Base-by-base conservation (phyloP, 768 basidiomycete species). In the Leccinellum rugosiceps region DNA sequence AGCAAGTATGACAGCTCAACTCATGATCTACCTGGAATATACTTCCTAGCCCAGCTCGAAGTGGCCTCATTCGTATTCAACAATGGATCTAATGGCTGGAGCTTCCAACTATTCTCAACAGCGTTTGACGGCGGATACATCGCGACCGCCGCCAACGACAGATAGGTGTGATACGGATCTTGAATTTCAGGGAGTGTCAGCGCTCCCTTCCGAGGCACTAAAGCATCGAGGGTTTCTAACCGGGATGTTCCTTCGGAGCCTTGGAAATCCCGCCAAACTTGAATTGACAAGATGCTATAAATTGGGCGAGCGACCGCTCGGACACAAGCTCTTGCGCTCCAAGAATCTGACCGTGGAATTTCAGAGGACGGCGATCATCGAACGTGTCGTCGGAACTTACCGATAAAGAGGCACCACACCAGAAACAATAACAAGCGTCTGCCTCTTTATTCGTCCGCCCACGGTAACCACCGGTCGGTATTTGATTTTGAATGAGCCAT, bases 91-190 rank as follows among this genome's bases (percentile, higher is more conserved):
- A 95, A 69, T 1, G 74, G 69, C 26, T 78, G 76, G 11, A 95
- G 77, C 30, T 68, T 73, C 86, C 88, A 89, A 25, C 82, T 75
- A 47, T 61, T 31, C 48, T 67, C 72, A 11, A 72, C 52, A 4
- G 66, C 34, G 48, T 59, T 35, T 67, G 34, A 62, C n/a, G 81
- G 80, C 31, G 83, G 76, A 70, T 81, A 83, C 66, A 95, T 79
- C 2, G 92, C 78, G 19, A 95, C 65, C 0, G 91, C 87, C 0
- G 96, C 94, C 34, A 97, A 74, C 2, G 92, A 85, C 30, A 98
- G 77, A 70, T 98, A 98, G 0, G 95, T 97, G 65, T 99, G 96
- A 67, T 93, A 96, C 0, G 96, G 94, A 75, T 99, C 96, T 89
- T 65, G 23, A 31, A 58, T n/a, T n/a, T n/a, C n/a, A 58, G 44